Conservation (phyloP, 1,139 yeast species). For the Schwanniomyces etchellsii region DNA sequence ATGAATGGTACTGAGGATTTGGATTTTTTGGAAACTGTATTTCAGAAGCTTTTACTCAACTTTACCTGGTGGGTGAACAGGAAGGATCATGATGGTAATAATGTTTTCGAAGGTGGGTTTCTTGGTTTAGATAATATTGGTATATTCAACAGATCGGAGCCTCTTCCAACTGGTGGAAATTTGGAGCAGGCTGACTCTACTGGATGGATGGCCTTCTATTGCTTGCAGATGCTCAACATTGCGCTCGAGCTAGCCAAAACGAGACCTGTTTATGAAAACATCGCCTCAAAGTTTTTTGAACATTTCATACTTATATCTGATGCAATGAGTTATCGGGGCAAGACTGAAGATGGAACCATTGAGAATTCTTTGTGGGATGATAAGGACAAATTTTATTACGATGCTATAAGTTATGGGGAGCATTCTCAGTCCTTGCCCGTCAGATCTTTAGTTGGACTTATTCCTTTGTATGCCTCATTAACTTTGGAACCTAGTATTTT, state of each 20-base stretch:
- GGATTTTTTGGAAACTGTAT: slow-evolving; percentile 82
- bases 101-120: slow-evolving; percentile 93
- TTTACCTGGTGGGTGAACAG: slow-evolving; percentile 99
- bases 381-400: slow-evolving; percentile 83
- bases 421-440: slow-evolving; percentile 74
- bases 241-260: slow-evolving; percentile 85
- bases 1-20: slow-evolving; percentile 79
- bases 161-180: slow-evolving; percentile 88
- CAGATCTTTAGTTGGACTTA: slow-evolving; percentile 85
- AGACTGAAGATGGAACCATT: slow-evolving; percentile 37
- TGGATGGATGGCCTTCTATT: slow-evolving; percentile 97
- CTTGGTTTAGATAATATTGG: slow-evolving; percentile 94
- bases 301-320: slow-evolving; percentile 91
- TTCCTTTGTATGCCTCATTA: slow-evolving; percentile 87
- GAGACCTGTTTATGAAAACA: slow-evolving; percentile 85
- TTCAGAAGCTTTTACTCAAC: slow-evolving; percentile 83
- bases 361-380: slow-evolving; percentile 86
- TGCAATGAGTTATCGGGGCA: slow-evolving; percentile 78
- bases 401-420: slow-evolving; percentile 84
- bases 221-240: slow-evolving; percentile 87
- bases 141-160: slow-evolving; percentile 89
- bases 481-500: slow-evolving; percentile 85
- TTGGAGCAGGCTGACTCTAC: slow-evolving; percentile 96
- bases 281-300: slow-evolving; percentile 93
- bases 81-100: slow-evolving; percentile 83